Evolutionary conservation across 2,329 filamentous ascomycete genomes (phyloP).

Genomic region (Arthrobotrys sphaeroides): DNA sequence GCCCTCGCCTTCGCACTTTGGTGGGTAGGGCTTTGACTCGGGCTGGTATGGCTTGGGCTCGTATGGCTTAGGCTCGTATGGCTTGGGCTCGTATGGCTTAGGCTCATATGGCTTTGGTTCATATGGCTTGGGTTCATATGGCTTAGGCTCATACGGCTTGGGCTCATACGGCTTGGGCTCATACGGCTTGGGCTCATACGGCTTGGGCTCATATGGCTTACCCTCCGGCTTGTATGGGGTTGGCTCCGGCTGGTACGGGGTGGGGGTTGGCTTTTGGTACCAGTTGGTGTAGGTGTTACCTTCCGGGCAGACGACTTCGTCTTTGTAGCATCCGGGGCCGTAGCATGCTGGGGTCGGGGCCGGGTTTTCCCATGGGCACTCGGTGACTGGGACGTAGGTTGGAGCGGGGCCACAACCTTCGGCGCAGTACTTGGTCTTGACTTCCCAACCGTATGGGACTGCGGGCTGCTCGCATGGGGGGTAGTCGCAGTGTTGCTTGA

Average conservation of each 20-base stretch:
- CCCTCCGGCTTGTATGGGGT: background rate
- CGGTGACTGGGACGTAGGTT: slow-evolving; percentile 62
- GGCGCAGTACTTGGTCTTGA: slow-evolving; percentile 42
- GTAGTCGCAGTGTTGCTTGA: slow-evolving; percentile 38
- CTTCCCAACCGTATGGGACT: slow-evolving; percentile 43
- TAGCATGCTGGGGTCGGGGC: slow-evolving; percentile 60
- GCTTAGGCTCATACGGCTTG: background rate
- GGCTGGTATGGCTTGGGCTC: background rate
- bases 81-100: background rate
- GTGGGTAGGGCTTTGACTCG: background rate
- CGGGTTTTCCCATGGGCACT: slow-evolving; percentile 62
- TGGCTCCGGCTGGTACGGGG: background rate
- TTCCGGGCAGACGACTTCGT: slow-evolving; percentile 35
- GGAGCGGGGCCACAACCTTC: slow-evolving; percentile 56
- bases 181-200: too few relatives aligned
- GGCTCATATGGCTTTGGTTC: background rate
- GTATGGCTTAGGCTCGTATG: background rate
- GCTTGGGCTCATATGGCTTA: background rate
- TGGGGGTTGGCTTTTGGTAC: slow-evolving; percentile 11
- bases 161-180: background rate
- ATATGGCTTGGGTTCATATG: background rate
- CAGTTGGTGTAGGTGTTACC: slow-evolving; percentile 39
- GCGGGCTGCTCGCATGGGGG: slow-evolving; percentile 26
- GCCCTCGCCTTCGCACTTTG: background rate
- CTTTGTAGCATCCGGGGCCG: slow-evolving; percentile 21